Conservation (phyloP, 192 early-diverging fungal genomes). For the Jimgerdemannia lactiflua region DNA sequence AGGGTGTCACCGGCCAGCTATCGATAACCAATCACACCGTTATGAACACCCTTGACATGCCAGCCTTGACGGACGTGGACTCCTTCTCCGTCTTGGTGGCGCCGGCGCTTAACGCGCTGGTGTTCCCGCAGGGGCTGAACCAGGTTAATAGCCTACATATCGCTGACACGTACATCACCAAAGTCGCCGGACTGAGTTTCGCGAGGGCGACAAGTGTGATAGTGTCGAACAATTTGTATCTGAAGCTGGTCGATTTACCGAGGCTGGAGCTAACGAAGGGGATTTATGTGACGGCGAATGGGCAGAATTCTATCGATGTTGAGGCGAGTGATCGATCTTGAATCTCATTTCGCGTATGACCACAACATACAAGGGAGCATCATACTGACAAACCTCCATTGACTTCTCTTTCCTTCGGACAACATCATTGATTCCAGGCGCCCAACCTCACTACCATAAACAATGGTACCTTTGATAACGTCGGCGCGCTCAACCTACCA, state of each 20-base stretch:
- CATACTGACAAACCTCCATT: no score
- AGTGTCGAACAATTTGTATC: slow-evolving; percentile 24
- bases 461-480: slow-evolving; percentile 58
- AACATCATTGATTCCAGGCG: slow-evolving; percentile 18
- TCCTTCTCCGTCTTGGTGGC: slow-evolving; percentile 18
- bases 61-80: slow-evolving; percentile 11
- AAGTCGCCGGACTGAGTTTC: slow-evolving; percentile 9
- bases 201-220: slow-evolving; percentile 7
- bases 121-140: slow-evolving; percentile 22
- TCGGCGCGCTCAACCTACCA: slow-evolving; percentile 38
- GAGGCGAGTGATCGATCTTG: not conserved
- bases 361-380: no score
- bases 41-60: slow-evolving; percentile 13
- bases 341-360: no score
- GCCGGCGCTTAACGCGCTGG: slow-evolving; percentile 19
- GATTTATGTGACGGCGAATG: slow-evolving; percentile 1
- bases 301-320: not conserved
- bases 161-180: slow-evolving; percentile 23
- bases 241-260: slow-evolving; percentile 22
- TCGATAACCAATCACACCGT: slow-evolving; percentile 20
- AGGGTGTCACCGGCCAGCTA: slow-evolving; percentile 16
- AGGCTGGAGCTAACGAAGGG: not conserved
- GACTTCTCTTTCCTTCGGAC: not conserved
- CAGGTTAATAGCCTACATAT: slow-evolving; percentile 9
- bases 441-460: slow-evolving; percentile 49